Base-by-base conservation (phyloP, 2,329 filamentous ascomycete genomes). In the Byssochlamys sp. region DNA sequence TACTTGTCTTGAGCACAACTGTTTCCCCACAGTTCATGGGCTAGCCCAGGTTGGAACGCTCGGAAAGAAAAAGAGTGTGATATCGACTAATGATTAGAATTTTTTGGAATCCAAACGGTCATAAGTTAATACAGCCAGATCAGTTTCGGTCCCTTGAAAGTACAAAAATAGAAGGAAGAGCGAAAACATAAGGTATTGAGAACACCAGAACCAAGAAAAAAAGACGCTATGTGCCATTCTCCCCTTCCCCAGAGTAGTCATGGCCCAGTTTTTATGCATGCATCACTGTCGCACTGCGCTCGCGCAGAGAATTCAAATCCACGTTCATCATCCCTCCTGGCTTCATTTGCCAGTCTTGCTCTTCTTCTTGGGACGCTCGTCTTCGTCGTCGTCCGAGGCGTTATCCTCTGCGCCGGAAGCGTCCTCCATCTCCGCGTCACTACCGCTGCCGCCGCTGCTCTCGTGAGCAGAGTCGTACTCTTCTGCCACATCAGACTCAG, bases 401-500 rank as follows among this genome's bases (percentile, higher is more conserved):
- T 6, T 35, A 24, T 14, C 31, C 27, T n/a, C 49, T 4, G 49
- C 49, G 7, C 27, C 49, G 11, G 49, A 51, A 51, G 49, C 63
- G 9, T 61, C 58, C 26, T 50, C 57, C 53, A 59, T 56, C 48
- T 59, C 84, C 64, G 78, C 84, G 54, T 86, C 86, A 50, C 81
- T 83, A 60, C 83, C 86, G 64, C 83, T 86, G 19, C 82, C 85
- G 11, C 88, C 90, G 54, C 85, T 89, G 69, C 90, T 96, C 70
- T 95, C 90, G 69, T 96, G 92, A 52, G 84, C 87, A 55, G 89
- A 92, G 74, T 99, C 94, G 65, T 85, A 99, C 71, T 99, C 95
- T 74, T 99, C 94, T 0, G 92, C 94, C 2, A 96, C 91, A 65
- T 99, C 94, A 55, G 89, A 95, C 63, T 99, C 94, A 12, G 88